These are phyloP conservation scores for Termitomyces sp. DNA, from an alignment of 768 basidiomycete species.

Conservation along the genomic window DNA sequence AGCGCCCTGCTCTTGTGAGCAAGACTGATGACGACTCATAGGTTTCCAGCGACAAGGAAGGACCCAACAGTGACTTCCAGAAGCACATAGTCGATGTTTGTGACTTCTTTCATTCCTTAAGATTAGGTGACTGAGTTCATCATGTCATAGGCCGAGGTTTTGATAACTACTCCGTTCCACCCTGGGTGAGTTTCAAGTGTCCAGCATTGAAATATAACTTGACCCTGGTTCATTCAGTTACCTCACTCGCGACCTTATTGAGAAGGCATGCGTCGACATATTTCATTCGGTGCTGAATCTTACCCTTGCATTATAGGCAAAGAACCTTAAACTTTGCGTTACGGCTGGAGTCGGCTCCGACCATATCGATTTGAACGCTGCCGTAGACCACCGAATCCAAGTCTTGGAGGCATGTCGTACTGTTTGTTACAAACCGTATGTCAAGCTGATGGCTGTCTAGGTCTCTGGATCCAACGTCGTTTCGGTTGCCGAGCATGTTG, in stretches of 20 bases:
- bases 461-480: constrained; percentile 90
- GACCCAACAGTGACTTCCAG: constrained; percentile 76
- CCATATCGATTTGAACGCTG: constrained; percentile 87
- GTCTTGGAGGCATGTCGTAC: constrained; percentile 57
- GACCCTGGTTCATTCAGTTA: constrained; percentile 38
- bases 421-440: not conserved
- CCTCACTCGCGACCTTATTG: constrained; percentile 68
- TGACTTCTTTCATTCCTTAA: constrained; percentile 8
- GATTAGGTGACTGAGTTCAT: constrained; percentile 9
- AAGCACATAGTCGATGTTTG: constrained; percentile 79
- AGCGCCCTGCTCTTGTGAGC: not conserved
- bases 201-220: not conserved
- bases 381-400: constrained; percentile 76
- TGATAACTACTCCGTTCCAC: constrained; percentile 87
- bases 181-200: constrained; percentile 45
- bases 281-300: not conserved
- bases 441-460: constrained; percentile 25
- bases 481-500: constrained; percentile 88
- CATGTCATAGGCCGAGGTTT: constrained; percentile 60
- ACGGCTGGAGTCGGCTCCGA: constrained; percentile 92
- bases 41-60: constrained; percentile 84
- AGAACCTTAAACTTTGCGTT: constrained; percentile 86
- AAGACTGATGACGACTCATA: constrained; percentile 23
- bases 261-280: constrained; percentile 45
- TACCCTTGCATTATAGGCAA: constrained; percentile 41